Conservation (phyloP, 441 rosid genomes). For the Lepidium campestre region DNA sequence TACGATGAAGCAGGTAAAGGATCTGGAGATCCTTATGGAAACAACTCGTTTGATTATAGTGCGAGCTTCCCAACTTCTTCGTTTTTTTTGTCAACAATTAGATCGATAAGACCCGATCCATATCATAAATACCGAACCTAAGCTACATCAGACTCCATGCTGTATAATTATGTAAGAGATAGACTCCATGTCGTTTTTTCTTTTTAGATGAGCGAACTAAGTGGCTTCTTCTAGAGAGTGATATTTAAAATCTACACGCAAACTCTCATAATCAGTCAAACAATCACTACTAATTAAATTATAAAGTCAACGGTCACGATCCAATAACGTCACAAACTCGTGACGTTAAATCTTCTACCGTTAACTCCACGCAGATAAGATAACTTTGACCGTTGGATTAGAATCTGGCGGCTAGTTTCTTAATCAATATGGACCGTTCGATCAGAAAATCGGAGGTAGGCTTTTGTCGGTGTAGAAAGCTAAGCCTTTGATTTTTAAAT, state of each 20-base stretch:
- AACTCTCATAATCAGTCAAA: not conserved
- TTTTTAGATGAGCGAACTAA: not conserved
- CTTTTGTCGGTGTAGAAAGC: constrained; percentile 12
- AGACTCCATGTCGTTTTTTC: not conserved
- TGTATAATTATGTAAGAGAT: not conserved
- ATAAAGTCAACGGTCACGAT: constrained; percentile 15
- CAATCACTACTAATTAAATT: not conserved
- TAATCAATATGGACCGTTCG: constrained; percentile 16
- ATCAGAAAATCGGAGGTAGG: constrained; percentile 8
- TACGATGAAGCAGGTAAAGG: constrained; percentile 18
- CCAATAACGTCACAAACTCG: constrained; percentile 7
- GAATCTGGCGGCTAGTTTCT: constrained; percentile 27
- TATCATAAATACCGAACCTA: too few species aligned
- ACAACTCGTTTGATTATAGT: constrained; percentile 21
- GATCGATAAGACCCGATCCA: too few species aligned
- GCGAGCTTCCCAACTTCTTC: constrained; percentile 6
- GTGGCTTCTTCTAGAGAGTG: constrained; percentile 16
- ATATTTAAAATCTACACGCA: not conserved
- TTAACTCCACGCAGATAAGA: constrained; percentile 9
- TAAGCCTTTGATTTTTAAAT: not conserved
- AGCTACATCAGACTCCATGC: not conserved
- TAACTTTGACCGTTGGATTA: constrained; percentile 18
- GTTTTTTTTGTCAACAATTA: too few species aligned
- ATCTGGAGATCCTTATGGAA: constrained; percentile 16
- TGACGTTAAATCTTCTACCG: not conserved